Evolutionary conservation across 306 rosid species (phyloP).

Genomic region (Casuarina glauca): DNA sequence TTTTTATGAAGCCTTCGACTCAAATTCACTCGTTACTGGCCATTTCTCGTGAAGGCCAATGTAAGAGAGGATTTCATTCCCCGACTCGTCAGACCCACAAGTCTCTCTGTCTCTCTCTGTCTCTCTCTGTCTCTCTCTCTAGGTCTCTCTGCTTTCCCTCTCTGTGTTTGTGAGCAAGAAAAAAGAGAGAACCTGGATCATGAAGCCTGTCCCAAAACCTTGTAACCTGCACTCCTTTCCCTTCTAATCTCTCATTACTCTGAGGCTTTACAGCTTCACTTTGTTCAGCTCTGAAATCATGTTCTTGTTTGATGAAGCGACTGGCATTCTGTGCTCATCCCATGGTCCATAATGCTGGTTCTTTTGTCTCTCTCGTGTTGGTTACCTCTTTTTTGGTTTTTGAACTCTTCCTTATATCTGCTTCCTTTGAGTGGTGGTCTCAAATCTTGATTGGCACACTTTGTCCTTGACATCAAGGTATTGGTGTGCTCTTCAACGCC

Average conservation of each 20-base stretch:
- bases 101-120: conserved; percentile 23
- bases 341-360: conserved; percentile 39
- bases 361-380: conserved; percentile 34
- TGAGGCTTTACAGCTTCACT: conserved; percentile 34
- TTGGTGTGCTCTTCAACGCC: conserved; percentile 16
- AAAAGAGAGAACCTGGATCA: conserved; percentile 62
- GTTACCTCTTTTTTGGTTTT: conserved; percentile 34
- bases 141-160: neutral
- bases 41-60: conserved; percentile 67
- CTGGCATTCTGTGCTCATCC: conserved; percentile 32
- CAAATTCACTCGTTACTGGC: conserved; percentile 54
- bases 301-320: conserved; percentile 29
- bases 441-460: conserved; percentile 28
- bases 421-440: conserved; percentile 17
- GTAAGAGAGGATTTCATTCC: conserved; percentile 35
- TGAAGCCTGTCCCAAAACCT: conserved; percentile 46
- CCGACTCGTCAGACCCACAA: conserved; percentile 31
- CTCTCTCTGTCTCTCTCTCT: conserved; percentile 12
- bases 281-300: conserved; percentile 28
- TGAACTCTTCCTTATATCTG: conserved; percentile 24
- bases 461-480: conserved; percentile 3
- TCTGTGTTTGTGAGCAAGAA: conserved; percentile 17
- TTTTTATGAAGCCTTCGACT: conserved; percentile 45
- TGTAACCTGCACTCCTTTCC: conserved; percentile 25
- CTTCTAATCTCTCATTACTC: conserved; percentile 34